Evolutionary conservation across 108 stramenopile species (phyloP).

Genomic region (Nannochloropsis gaditana): DNA sequence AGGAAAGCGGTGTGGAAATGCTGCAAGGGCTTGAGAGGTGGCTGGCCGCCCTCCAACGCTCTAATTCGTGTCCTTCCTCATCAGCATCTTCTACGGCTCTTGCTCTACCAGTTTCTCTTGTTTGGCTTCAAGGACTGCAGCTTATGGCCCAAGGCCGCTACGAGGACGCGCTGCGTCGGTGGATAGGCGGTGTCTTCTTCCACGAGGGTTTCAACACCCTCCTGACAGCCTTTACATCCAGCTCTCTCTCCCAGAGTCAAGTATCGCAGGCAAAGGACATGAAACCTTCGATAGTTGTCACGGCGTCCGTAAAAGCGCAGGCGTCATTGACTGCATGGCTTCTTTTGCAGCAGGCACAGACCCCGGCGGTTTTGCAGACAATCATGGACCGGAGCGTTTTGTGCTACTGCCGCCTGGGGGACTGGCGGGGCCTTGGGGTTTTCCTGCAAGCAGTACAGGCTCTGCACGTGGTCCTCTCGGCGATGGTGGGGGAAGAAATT

Average conservation of each 20-base stretch:
- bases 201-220: neutral
- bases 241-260: neutral
- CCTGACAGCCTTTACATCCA: neutral
- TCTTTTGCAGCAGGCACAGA: neutral
- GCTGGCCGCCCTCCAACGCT: neutral
- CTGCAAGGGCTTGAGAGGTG: conserved; percentile 14
- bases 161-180: neutral
- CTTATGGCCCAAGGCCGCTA: conserved; percentile 7
- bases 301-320: neutral
- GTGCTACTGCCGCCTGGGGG: neutral
- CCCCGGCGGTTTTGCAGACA: neutral
- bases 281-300: neutral
- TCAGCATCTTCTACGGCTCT: neutral
- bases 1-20: neutral
- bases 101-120: neutral
- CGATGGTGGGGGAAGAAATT: neutral
- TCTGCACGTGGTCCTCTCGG: neutral
- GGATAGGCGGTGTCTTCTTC: conserved; percentile 6
- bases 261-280: too few species aligned
- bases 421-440: neutral
- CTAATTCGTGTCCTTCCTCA: neutral
- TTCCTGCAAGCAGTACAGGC: conserved; percentile 4
- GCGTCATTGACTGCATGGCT: neutral
- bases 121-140: conserved; percentile 7
- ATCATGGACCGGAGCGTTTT: neutral